Evolutionary conservation across 192 early-diverging fungal genomes (phyloP).

Genomic region (Backusella australiensis): DNA sequence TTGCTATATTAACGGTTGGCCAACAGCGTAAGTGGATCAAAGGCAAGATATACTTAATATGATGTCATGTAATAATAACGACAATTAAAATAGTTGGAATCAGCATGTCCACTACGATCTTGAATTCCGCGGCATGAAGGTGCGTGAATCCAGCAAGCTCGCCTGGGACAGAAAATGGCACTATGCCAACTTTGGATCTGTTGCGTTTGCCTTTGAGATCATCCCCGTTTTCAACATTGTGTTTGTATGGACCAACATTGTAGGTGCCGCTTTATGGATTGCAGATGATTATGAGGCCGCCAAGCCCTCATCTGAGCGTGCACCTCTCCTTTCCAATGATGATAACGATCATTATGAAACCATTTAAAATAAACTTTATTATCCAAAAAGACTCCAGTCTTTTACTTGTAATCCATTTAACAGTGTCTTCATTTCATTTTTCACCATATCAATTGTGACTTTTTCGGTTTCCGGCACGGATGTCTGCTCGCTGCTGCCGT

Average conservation of each 20-base stretch:
- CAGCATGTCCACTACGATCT: slow-evolving; percentile 46
- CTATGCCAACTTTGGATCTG: slow-evolving; percentile 38
- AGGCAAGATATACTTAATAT: too few species aligned
- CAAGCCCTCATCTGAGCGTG: not conserved
- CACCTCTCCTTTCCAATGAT: not conserved
- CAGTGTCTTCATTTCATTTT: slow-evolving; percentile 43
- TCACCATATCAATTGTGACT: slow-evolving; percentile 33
- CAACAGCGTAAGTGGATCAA: slow-evolving; percentile 27
- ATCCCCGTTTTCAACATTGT: slow-evolving; percentile 58
- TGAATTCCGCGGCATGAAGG: slow-evolving; percentile 41
- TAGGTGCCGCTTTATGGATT: slow-evolving; percentile 64
- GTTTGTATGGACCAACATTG: slow-evolving; percentile 68
- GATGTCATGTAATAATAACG: too few species aligned
- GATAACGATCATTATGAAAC: not conserved
- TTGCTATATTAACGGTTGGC: slow-evolving; percentile 46
- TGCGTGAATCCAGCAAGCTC: slow-evolving; percentile 31
- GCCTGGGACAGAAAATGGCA: slow-evolving; percentile 36
- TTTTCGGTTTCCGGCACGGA: slow-evolving; percentile 14
- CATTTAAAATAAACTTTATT: slow-evolving; percentile 8
- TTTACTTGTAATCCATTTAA: slow-evolving; percentile 42
- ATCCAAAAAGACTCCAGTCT: slow-evolving; percentile 62
- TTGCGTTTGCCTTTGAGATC: slow-evolving; percentile 58
- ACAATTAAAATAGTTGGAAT: slow-evolving; percentile 32
- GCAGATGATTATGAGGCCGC: slow-evolving; percentile 46
- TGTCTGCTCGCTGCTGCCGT: slow-evolving; percentile 42